Evolutionary conservation across 495 filamentous ascomycete species (phyloP).

Genomic region (Aspergillus leporis): DNA sequence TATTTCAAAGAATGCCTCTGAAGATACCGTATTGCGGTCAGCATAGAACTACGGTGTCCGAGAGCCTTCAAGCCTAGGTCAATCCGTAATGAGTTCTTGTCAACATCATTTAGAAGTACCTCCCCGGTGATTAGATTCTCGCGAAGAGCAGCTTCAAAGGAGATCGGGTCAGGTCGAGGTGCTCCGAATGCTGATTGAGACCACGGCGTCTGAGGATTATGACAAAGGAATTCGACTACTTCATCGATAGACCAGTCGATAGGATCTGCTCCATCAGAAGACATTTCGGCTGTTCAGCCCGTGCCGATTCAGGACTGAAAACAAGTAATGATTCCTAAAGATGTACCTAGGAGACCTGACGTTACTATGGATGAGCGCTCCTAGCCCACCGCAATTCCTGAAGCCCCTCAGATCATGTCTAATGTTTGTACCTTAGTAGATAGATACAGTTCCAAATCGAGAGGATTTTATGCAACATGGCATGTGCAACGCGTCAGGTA

Average conservation of each 20-base stretch:
- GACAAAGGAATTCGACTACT: slow-evolving; percentile 65
- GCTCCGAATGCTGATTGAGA: slow-evolving; percentile 25
- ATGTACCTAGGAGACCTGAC: background rate
- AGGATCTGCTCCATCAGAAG: slow-evolving; percentile 50
- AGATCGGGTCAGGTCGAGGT: slow-evolving; percentile 49
- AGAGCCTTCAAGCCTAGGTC: slow-evolving; percentile 52
- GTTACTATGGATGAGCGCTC: background rate
- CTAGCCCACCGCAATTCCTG: background rate
- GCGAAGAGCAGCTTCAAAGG: slow-evolving; percentile 54
- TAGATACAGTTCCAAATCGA: background rate
- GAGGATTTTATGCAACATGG: background rate
- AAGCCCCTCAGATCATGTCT: background rate
- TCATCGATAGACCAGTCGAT: slow-evolving; percentile 67
- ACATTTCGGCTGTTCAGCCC: slow-evolving; percentile 14
- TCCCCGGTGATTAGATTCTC: slow-evolving; percentile 62
- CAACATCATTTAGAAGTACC: slow-evolving; percentile 55
- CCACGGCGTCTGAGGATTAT: slow-evolving; percentile 45
- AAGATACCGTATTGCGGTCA: slow-evolving; percentile 48
- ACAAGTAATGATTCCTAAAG: background rate
- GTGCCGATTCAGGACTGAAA: background rate
- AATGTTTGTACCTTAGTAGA: background rate
- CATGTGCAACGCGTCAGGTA: background rate
- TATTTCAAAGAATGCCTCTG: slow-evolving; percentile 44
- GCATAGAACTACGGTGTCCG: slow-evolving; percentile 46
- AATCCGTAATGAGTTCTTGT: slow-evolving; percentile 43